A percentile compares a stretch with the other conserved stretches of the same genome.
These are phyloP conservation scores for Kwoniella newhampshirensis DNA, from an alignment of 768 basidiomycete genomes.

Conservation along the genomic window DNA sequence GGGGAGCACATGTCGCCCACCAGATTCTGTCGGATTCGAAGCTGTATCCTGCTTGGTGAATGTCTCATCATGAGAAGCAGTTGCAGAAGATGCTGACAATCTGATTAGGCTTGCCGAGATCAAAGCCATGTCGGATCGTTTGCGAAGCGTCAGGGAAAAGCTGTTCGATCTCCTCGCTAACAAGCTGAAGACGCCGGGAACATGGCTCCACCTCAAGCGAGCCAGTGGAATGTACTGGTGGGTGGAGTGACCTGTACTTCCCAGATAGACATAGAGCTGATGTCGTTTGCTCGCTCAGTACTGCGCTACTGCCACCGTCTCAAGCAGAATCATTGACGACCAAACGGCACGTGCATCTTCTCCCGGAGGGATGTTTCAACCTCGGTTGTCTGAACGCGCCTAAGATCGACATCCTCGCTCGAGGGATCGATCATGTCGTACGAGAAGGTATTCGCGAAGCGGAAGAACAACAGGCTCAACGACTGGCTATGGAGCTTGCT, in stretches of 20 bases:
- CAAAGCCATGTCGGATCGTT: slow-evolving; percentile 91
- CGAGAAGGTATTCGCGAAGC: slow-evolving; percentile 34
- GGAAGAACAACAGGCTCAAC: slow-evolving; percentile 37
- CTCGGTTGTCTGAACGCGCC: slow-evolving; percentile 49
- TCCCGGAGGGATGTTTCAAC: slow-evolving; percentile 49
- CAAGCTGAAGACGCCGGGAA: slow-evolving; percentile 82
- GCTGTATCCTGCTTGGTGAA: slow-evolving; percentile 82
- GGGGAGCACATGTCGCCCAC: slow-evolving; percentile 48
- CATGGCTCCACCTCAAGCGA: slow-evolving; percentile 91
- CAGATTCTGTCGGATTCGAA: slow-evolving; percentile 69
- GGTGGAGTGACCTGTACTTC: slow-evolving; percentile 30
- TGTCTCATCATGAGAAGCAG: background rate
- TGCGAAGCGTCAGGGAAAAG: slow-evolving; percentile 86
- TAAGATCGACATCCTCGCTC: slow-evolving; percentile 45
- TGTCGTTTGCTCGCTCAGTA: slow-evolving; percentile 21
- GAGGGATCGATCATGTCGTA: slow-evolving; percentile 44
- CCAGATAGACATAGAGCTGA: background rate
- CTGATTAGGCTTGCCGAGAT: slow-evolving; percentile 70
- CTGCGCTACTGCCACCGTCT: slow-evolving; percentile 33
- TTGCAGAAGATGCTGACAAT: background rate
- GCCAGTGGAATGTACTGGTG: slow-evolving; percentile 99
- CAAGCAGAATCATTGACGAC: slow-evolving; percentile 36
- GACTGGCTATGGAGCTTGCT: slow-evolving; percentile 39
- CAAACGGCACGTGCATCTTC: slow-evolving; percentile 47
- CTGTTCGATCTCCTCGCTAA: slow-evolving; percentile 74